Base-by-base conservation (phyloP, 1,284 basidiomycete genomes). In the Melampsora americana region DNA sequence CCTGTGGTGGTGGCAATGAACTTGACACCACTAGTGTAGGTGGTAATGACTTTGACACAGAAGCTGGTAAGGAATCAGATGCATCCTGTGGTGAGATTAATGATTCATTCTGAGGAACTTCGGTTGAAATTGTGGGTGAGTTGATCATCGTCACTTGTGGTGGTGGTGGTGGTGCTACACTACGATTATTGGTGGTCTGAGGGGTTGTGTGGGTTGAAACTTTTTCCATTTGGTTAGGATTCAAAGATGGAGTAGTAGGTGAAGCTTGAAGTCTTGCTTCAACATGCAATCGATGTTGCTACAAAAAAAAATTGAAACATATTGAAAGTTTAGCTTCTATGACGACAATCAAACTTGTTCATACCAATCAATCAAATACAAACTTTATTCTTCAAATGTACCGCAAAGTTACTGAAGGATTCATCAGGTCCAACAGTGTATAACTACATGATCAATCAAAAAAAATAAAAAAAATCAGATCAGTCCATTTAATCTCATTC, bases 361-460 rank as follows among this genome's bases (percentile, higher is more conserved):
- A 39, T 66, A 35, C 4, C 9, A 66, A 20, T 39, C 14, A 56
- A n/a, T 59, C n/a, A 50, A 20, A 35, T 9, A 66, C 74, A 65
- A 44, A 77, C 74, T 62, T 89, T 86, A 81, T 92, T 92, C 84
- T 88, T 88, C 77, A 97, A 85, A 84, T 99, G 95, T 30, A 97
- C 90, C 82, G 94, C 92, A 81, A 95, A 99, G 83, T 97, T 97
- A 76, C 87, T 87, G 69, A 98, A 85, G 16, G 90, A 90, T 83
- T 95, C 90, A n/a, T 88, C 91, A 3, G 92, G 92, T 35, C 95
- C 95, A 39, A 93, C 90, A 79, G 91, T 94, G 86, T 98, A 99
- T 75, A 98, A 84, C 90, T 94, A 44, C 12, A 81, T 35, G 82
- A 83, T 23, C 18, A 60, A 35, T 60, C 1, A 32, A 12, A 44